Evolutionary conservation across 1,284 basidiomycete species (phyloP), one percentile per base, ranked within the genome.

Genomic region (Pyrrhoderma noxium): DNA sequence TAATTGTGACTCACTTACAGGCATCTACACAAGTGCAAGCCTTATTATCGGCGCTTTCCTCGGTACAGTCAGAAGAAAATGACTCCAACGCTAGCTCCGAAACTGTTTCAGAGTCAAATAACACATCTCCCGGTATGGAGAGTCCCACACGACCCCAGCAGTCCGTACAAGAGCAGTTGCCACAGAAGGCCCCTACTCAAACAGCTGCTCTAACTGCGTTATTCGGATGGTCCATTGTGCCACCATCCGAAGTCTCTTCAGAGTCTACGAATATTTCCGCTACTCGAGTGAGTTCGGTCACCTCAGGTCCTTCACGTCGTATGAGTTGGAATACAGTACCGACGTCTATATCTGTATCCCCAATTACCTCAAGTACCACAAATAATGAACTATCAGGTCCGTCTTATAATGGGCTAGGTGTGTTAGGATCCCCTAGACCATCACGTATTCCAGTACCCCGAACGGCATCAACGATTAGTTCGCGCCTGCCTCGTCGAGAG

Each of bases 171-270:
- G 38, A 40, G 14, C 38, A 16, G 38, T 8, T 11, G 16, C 35
- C 3, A 21, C 22, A 21, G 8, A 50, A 44, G n/a, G 64, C 72
- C 49, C 72, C 72, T 3, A 80, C 79, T 2, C 73, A 79, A 42
- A 70, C 70, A 3, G 75, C 84, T 2, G 66, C 80, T n/a, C 64
- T 87, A 7, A 70, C 72, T 0, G 69, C 85, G 7, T 67, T 88
- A 3, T 88, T 89, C 58, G 85, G 85, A 1, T 89, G 85, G 86
- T 65, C 71, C 11, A 66, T 80, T 23, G 64, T 71, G n/a, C 58
- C 63, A 2, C 62, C 63, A 3, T 47, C 62, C 1, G 52, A 16
- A 7, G 16, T 66, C 16, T 51, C 65, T 3, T 53, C 63, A 2
- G 72, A 74, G 36, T 42, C 51, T 27, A 65, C 66, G 22, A 64